Evolutionary conservation across 495 filamentous ascomycete genomes (phyloP).

Genomic region (Cryomyces antarcticus): DNA sequence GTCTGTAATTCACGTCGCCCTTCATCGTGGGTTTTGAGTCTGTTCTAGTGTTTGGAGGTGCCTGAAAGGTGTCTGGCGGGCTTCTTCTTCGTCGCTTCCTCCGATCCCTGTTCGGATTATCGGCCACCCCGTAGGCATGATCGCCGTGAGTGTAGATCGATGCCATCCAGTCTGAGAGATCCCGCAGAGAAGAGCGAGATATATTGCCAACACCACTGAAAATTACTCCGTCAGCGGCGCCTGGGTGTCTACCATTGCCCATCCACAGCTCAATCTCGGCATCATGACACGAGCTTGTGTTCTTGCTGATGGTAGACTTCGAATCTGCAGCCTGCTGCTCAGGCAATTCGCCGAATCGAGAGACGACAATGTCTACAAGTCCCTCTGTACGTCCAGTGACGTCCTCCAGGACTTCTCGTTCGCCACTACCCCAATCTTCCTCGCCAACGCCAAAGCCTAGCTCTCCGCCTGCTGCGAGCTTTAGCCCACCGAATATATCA

Average conservation of each 20-base stretch:
- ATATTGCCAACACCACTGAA: conserved; percentile 62
- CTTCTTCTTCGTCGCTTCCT: conserved; percentile 10
- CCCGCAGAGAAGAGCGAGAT: conserved; percentile 38
- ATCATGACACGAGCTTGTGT: not conserved
- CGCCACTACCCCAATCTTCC: conserved; percentile 80
- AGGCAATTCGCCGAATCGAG: conserved; percentile 48
- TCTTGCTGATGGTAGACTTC: not conserved
- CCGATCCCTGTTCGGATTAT: conserved; percentile 41
- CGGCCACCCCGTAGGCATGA: conserved; percentile 57
- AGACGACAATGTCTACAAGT: conserved; percentile 67
- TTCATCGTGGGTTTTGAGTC: not conserved
- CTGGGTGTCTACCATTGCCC: conserved; percentile 38
- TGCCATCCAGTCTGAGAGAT: conserved; percentile 65
- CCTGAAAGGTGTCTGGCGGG: no score
- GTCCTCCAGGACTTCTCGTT: conserved; percentile 77
- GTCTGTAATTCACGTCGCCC: not conserved
- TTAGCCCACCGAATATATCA: conserved; percentile 62
- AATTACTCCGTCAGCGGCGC: conserved; percentile 56
- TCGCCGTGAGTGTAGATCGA: conserved; percentile 59
- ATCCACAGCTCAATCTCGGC: conserved; percentile 35
- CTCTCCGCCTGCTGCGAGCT: conserved; percentile 78
- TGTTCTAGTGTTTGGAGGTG: not conserved
- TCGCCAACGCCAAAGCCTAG: conserved; percentile 86
- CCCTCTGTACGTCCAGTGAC: conserved; percentile 46
- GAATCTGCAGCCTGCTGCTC: not conserved